Evolutionary conservation across 1,284 basidiomycete species (phyloP), one percentile per base, ranked within the genome.

Genomic region (Rhodotorula sp.): DNA sequence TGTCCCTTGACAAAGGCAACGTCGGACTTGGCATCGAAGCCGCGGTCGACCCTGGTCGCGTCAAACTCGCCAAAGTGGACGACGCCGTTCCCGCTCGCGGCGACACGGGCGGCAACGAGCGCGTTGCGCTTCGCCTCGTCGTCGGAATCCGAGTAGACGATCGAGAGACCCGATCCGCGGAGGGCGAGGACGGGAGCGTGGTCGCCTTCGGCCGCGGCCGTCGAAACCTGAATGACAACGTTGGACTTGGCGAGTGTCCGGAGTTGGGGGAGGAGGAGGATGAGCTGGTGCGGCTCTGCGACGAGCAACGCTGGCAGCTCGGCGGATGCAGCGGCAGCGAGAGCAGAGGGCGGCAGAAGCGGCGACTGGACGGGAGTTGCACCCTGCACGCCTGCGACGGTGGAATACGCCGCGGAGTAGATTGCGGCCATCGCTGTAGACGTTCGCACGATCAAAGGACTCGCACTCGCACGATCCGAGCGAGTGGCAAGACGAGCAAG

Each of bases 161-260:
- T 69, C 34, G 79, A 72, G 60, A 80, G 73, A 21, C 81, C 80
- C 26, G 79, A 78, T 55, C 79, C 79, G n/a, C 80, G 77, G 15
- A 81, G 75, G 34, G 77, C 77, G 71, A 81, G 78, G 56, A 81
- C 73, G 60, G 79, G 79, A 57, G 79, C 78, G 75, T 81, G 80
- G 67, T 81, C 78, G 50, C 71, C 76, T 15, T 67, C 62, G 6
- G 54, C 54, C 61, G 74, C 73, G 26, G 14, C 8, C 14, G 72
- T 76, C 64, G 76, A 70, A 64, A 77, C 76, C 54, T 77, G 76
- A 34, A 77, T 14, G 60, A 77, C 76, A 66, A 76, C 43, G 14
- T 64, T 60, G 0, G 71, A 58, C 26, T 66, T 19, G 28, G 65
- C 60, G 61, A 75, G 69, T 2, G 48, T 23, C 61, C 69, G 69